Evolutionary conservation across 2,329 filamentous ascomycete species (phyloP), one percentile per base, ranked within the genome.

Genomic region (Colletotrichum somersetense): DNA sequence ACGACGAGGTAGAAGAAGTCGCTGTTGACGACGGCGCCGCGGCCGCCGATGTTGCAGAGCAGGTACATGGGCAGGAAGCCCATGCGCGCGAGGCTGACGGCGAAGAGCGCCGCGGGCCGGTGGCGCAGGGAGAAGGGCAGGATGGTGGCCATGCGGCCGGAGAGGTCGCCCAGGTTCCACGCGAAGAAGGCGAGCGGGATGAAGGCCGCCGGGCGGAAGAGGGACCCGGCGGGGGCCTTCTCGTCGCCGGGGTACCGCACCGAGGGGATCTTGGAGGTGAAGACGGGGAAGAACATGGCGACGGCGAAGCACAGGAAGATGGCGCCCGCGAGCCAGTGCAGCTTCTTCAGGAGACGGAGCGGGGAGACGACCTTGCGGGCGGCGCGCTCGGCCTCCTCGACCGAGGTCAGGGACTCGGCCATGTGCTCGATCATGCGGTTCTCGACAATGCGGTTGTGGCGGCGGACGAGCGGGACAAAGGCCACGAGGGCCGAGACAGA

Each of bases 211-310:
- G 93, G 90, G 64, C 90, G 89, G 75, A 97, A 89, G 20, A 97
- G 83, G 20, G 78, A 73, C 40, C 79, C 76, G n/a, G 77, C 71
- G 7, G 74, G 81, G 74, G 76, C 79, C 71, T 78, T 76, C 33
- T 78, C 76, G 14, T 68, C 63, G 46, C 53, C 56, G 0, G 61
- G 68, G 42, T 68, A 68, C 52, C 75, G 73, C 3, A 88, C 83
- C 11, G 87, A 88, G 44, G 83, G 77, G 74, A 85, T 91, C 81
- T 92, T 90, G 69, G 87, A 84, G 0, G 96, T 98, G 82, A 97
- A 97, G 73, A 98, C 93, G 0, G 96, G 96, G 84, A 95, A 98
- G 79, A 96, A 91, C 96, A 99, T 98, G 62, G 95, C 95, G 66
- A 96, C 83, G 53, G 88, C 83, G 78, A 98, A 98, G 78, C 92